Conservation (phyloP, 2,329 filamentous ascomycete genomes). For the Fusarium haematococcum region DNA sequence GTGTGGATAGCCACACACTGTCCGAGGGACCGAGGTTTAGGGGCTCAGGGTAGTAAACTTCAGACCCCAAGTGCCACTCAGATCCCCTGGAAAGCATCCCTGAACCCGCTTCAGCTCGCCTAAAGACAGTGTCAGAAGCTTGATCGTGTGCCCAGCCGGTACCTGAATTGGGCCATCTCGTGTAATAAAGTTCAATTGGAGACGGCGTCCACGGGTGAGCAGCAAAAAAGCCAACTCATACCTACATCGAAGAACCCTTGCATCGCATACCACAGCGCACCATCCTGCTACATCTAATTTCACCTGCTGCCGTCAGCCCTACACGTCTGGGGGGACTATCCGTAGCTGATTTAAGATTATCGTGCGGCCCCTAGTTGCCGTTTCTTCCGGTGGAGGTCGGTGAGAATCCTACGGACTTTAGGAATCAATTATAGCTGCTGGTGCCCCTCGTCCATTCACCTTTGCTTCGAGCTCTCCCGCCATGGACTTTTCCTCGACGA, state of each 20-base stretch:
- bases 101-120: not conserved
- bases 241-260: not conserved
- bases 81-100: not conserved
- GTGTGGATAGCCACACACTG: not conserved
- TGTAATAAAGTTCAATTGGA: not conserved
- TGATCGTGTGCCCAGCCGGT: not conserved
- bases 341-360: not conserved
- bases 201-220: not conserved
- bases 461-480: not conserved
- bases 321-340: not conserved
- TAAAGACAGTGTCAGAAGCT: not conserved
- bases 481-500: constrained; percentile 37
- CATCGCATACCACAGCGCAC: not conserved
- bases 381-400: not conserved
- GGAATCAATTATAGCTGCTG: not conserved
- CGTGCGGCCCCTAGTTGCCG: not conserved
- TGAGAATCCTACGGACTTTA: constrained; percentile 6
- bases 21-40: not conserved
- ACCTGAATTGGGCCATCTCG: not conserved
- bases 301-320: not conserved
- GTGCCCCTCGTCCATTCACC: constrained; percentile 18
- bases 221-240: not conserved
- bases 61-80: not conserved
- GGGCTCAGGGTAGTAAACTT: not conserved
- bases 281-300: not conserved